Evolutionary conservation across 2,329 filamentous ascomycete genomes (phyloP).

Genomic region (Alternaria novae-zelandiae): DNA sequence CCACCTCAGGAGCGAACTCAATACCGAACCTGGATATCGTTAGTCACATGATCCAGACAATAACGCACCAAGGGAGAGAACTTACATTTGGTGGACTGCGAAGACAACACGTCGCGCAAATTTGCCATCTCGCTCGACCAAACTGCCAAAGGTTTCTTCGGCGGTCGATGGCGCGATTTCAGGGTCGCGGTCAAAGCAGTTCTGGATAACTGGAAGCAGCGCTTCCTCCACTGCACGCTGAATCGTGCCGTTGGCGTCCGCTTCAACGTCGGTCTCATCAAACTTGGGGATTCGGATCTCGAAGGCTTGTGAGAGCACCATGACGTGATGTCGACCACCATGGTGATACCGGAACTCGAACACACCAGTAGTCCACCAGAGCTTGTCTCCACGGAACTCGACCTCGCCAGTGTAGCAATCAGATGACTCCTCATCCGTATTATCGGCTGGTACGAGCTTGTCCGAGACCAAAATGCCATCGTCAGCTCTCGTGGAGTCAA

Average conservation of each 20-base stretch:
- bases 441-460: conserved; percentile 57
- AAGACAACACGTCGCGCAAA: conserved; percentile 91
- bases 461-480: conserved; percentile 77
- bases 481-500: conserved; percentile 77
- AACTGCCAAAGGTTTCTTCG: conserved; percentile 82
- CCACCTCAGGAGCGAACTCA: conserved; percentile 91
- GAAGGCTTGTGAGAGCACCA: conserved; percentile 92
- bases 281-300: conserved; percentile 86
- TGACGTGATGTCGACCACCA: conserved; percentile 87
- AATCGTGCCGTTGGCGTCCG: conserved; percentile 66
- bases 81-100: conserved; percentile 88
- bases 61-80: conserved; percentile 1
- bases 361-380: conserved; percentile 96
- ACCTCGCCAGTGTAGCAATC: conserved; percentile 80
- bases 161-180: conserved; percentile 83
- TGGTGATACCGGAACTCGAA: conserved; percentile 99
- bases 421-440: conserved; percentile 57
- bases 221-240: conserved; percentile 75
- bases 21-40: conserved; percentile 72
- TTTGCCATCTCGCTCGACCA: conserved; percentile 86
- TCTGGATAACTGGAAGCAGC: conserved; percentile 82
- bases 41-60: background rate
- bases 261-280: conserved; percentile 72
- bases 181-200: conserved; percentile 90
- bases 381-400: conserved; percentile 86